Evolutionary conservation across 2,329 filamentous ascomycete species (phyloP).

Genomic region (Neodidymelliopsis sp.): DNA sequence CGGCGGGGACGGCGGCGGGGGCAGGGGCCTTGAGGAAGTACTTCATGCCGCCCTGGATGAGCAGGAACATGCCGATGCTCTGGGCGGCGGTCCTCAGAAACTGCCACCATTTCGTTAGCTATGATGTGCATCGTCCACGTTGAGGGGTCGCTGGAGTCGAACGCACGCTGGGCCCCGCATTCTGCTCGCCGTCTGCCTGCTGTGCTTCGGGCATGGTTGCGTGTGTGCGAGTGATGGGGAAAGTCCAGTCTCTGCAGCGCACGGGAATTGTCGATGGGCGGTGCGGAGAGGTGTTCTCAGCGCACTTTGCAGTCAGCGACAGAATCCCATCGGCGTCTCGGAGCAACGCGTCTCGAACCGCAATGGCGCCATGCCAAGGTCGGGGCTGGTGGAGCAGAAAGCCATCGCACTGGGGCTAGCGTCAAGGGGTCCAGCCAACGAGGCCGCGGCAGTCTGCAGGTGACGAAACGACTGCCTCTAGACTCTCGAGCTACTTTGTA

Average conservation of each 20-base stretch:
- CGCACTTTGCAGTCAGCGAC: too few relatives aligned
- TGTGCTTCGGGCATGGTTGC: conserved; percentile 43
- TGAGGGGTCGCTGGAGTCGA: not conserved
- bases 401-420: not conserved
- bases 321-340: not conserved
- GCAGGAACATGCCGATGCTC: conserved; percentile 66
- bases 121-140: not conserved
- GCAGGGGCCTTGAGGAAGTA: conserved; percentile 55
- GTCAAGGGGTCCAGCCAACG: conserved; percentile 25
- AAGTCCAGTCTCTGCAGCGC: conserved; percentile 19
- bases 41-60: conserved; percentile 64
- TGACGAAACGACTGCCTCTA: conserved; percentile 24
- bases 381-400: conserved; percentile 4
- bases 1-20: conserved; percentile 27
- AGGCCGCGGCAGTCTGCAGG: conserved; percentile 12
- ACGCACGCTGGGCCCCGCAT: conserved; percentile 36
- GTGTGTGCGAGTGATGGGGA: conserved; percentile 15
- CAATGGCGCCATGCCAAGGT: not conserved
- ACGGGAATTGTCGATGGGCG: not conserved
- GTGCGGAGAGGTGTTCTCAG: not conserved
- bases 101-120: conserved; percentile 34
- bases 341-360: not conserved
- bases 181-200: conserved; percentile 29
- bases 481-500: too few relatives aligned
- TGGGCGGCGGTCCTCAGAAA: conserved; percentile 56